These are phyloP conservation scores for Serendipita sp. DNA, from an alignment of 768 basidiomycete genomes.

Conservation along the genomic window DNA sequence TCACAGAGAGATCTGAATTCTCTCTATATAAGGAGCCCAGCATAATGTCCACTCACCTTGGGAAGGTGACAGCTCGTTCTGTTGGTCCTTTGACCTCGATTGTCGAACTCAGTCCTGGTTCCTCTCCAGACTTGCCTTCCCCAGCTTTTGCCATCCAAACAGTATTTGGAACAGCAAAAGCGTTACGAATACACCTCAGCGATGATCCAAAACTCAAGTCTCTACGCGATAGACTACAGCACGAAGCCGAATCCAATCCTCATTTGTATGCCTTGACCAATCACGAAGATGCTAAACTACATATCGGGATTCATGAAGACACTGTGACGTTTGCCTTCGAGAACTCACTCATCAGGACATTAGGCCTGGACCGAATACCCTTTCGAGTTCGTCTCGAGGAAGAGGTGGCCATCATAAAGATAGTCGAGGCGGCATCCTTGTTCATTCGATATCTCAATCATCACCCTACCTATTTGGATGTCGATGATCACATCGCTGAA, in stretches of 20 bases:
- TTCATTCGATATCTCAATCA: constrained; percentile 15
- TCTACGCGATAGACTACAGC: no score
- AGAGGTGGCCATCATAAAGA: no score
- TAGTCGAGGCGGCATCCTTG: no score
- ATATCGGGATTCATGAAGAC: no score
- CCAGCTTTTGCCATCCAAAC: constrained; percentile 20
- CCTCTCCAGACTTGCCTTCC: constrained; percentile 40
- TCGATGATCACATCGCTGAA: constrained; percentile 18
- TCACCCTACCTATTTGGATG: constrained; percentile 37
- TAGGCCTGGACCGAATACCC: no score
- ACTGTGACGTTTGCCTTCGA: no score
- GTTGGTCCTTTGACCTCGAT: constrained; percentile 37
- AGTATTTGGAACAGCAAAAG: constrained; percentile 23
- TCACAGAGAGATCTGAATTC: constrained; percentile 45
- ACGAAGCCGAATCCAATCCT: no score
- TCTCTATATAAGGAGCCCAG: constrained; percentile 26
- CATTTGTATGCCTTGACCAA: no score
- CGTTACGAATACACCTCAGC: constrained; percentile 40
- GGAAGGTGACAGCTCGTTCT: constrained; percentile 36
- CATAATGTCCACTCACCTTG: constrained; percentile 43
- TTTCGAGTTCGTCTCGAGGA: no score
- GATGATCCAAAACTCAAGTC: constrained; percentile 17
- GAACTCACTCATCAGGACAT: no score
- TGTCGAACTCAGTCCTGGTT: constrained; percentile 20
- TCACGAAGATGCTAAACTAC: no score